phyloP scores from a whole-genome alignment of 2,329 filamentous ascomycete species.

The Penicillium hesseltinei region DNA sequence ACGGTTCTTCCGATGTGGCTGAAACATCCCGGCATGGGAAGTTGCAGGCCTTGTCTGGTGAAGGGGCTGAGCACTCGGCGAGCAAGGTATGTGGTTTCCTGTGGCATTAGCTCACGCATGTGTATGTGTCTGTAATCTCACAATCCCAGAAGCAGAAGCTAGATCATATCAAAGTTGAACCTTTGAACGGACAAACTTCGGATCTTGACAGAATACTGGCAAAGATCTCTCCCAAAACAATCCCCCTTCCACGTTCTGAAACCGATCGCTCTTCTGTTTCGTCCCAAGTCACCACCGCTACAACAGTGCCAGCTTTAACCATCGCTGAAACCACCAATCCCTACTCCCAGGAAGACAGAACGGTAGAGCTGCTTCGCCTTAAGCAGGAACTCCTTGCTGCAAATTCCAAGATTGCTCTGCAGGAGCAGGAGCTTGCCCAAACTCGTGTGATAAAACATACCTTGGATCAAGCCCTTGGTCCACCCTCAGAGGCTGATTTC shows the following conservation, averaged over 20 bases:
- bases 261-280: constrained; percentile 22
- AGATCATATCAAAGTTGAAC: constrained; percentile 35
- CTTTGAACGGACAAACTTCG: constrained; percentile 32
- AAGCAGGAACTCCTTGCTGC: constrained; percentile 58
- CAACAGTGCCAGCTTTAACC: constrained; percentile 9
- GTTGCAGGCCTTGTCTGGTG: constrained; percentile 24
- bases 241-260: constrained; percentile 16
- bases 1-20: constrained; percentile 32
- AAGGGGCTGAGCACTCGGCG: constrained; percentile 27
- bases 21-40: constrained; percentile 37
- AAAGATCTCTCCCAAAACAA: constrained; percentile 39
- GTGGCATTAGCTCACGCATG: not conserved
- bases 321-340: constrained; percentile 11
- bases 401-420: constrained; percentile 57
- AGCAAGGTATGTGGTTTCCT: constrained; percentile 37
- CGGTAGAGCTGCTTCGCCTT: constrained; percentile 54
- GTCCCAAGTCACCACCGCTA: constrained; percentile 18
- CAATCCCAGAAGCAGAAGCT: constrained; percentile 48
- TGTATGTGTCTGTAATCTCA: constrained; percentile 28
- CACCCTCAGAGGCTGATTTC: constrained; percentile 54
- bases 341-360: constrained; percentile 31
- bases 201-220: constrained; percentile 63
- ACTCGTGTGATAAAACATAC: constrained; percentile 61
- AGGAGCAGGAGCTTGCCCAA: constrained; percentile 61
- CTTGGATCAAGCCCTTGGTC: constrained; percentile 57